Conservation (phyloP, 768 basidiomycete species). For the Lyophyllum shimeji region DNA sequence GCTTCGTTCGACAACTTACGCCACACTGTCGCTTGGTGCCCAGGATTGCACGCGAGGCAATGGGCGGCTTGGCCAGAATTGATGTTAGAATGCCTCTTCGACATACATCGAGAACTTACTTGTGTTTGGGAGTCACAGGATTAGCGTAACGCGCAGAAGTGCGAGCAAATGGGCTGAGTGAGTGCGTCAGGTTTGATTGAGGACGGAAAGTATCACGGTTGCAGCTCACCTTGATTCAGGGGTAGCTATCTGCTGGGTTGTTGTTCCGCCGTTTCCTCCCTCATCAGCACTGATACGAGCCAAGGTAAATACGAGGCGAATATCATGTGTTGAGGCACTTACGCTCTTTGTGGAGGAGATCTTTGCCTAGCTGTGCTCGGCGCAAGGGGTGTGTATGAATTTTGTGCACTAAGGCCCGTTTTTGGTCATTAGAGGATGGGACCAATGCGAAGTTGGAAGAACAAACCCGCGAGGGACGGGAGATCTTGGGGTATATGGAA, state of each 20-base stretch:
- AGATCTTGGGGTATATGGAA: slow-evolving; percentile 25
- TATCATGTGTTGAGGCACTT: background rate
- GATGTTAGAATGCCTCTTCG: slow-evolving; percentile 2
- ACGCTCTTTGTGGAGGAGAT: slow-evolving; percentile 13
- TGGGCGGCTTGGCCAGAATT: slow-evolving; percentile 3
- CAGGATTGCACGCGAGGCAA: slow-evolving; percentile 18
- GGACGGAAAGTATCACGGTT: background rate
- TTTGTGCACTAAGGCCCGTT: slow-evolving; percentile 13
- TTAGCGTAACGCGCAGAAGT: slow-evolving; percentile 21
- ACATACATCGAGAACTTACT: slow-evolving; percentile 22
- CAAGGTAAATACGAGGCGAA: background rate
- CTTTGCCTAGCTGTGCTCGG: slow-evolving; percentile 16
- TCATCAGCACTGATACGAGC: slow-evolving; percentile 17
- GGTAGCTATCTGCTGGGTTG: slow-evolving; percentile 39
- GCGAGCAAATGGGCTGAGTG: slow-evolving; percentile 20
- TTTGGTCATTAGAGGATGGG: background rate
- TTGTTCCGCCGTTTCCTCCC: slow-evolving; percentile 17
- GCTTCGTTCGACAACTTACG: slow-evolving; percentile 14
- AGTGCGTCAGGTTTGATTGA: background rate
- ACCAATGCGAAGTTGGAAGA: background rate
- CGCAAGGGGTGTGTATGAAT: slow-evolving; percentile 9
- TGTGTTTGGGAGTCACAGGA: slow-evolving; percentile 29
- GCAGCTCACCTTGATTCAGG: slow-evolving; percentile 45
- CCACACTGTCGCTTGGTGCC: slow-evolving; percentile 23
- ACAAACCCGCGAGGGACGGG: slow-evolving; percentile 25